Base-by-base conservation (phyloP, 805 yeast genomes). In the Sugiyamaella smithiae region DNA sequence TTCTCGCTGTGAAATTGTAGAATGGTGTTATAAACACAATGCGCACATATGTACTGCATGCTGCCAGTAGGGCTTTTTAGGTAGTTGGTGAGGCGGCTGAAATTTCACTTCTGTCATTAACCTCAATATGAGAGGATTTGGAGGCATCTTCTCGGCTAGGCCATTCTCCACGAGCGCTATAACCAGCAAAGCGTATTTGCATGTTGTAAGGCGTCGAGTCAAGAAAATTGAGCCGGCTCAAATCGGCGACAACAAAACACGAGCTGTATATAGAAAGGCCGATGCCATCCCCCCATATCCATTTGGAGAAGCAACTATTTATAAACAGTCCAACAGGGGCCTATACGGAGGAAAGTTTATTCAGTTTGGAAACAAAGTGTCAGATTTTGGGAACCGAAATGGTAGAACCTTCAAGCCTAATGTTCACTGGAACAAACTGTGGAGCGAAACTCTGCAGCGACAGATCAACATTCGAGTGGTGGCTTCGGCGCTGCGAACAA, bases 271-370 rank as follows among this genome's bases (percentile, higher is more conserved):
- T 14, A 43, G 53, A 17, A 64, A 68, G 50, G 67, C 64, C 24
- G 57, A 60, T 23, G 55, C 71, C 41, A 73, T 72, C 56, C 93
- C 93, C 8, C 81, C 74, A 7, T 85, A 85, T 63, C 83, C 86
- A 45, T 91, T 84, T 67, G 91, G 91, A 23, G 89, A 85, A 51
- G 76, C 97, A 2, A 69, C 72, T 46, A 75, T 80, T 53, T 91
- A 81, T 72, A 89, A 89, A 64, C 85, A 89, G 68, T 82, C 90
- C 57, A 88, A 91, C 65, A 71, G 83, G 45, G 99, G 98, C 4
- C 74, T 93, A 36, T 91, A 78, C 65, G 99, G 98, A 20, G 99
- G 97, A 12, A 79, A 85, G 48, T 84, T 84, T 62, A 78, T 87
- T 44, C 81, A 80, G 55, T 76, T 81, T 54, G 95, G 96, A 57